Conservation (phyloP, 805 yeast species). For the Candida nitratophila region DNA sequence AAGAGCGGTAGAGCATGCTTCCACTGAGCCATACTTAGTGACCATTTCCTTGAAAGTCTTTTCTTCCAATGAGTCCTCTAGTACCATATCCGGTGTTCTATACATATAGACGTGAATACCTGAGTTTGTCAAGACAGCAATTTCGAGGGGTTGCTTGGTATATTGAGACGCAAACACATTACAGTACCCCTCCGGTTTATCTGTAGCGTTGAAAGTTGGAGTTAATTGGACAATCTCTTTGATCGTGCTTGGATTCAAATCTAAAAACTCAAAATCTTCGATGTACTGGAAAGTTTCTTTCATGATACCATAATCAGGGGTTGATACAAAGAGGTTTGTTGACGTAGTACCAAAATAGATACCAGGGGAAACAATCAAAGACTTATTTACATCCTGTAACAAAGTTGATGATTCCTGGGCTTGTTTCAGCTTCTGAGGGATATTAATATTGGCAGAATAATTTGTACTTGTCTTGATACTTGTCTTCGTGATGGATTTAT, state of each 20-base stretch:
- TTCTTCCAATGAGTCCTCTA: slow-evolving; percentile 60
- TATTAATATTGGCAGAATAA: slow-evolving; percentile 9
- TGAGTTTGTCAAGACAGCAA: slow-evolving; percentile 76
- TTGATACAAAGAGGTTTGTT: slow-evolving; percentile 59
- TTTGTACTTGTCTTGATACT: slow-evolving; percentile 13
- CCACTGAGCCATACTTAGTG: slow-evolving; percentile 77
- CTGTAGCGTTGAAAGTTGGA: slow-evolving; percentile 62
- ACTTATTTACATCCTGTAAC: slow-evolving; percentile 48
- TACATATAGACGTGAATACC: slow-evolving; percentile 73
- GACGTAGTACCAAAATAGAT: slow-evolving; percentile 62
- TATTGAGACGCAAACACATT: slow-evolving; percentile 87
- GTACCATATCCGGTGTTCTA: slow-evolving; percentile 72
- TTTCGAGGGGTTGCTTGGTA: slow-evolving; percentile 52
- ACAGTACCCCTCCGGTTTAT: slow-evolving; percentile 74
- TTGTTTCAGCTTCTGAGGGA: slow-evolving; percentile 34
- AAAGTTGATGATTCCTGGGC: slow-evolving; percentile 51
- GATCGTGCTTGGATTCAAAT: slow-evolving; percentile 45
- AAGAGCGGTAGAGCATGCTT: slow-evolving; percentile 84
- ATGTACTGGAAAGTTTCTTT: slow-evolving; percentile 64
- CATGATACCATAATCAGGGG: slow-evolving; percentile 79
- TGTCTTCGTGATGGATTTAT: slow-evolving; percentile 18
- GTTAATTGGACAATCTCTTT: slow-evolving; percentile 71
- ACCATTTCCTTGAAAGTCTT: slow-evolving; percentile 61
- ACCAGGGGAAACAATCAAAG: slow-evolving; percentile 77
- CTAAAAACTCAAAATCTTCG: slow-evolving; percentile 77